A percentile compares a stretch with the other conserved stretches of the same genome.
These are phyloP conservation scores for Gossypium thurberi DNA, from an alignment of 345 rosid species.

Conservation along the genomic window DNA sequence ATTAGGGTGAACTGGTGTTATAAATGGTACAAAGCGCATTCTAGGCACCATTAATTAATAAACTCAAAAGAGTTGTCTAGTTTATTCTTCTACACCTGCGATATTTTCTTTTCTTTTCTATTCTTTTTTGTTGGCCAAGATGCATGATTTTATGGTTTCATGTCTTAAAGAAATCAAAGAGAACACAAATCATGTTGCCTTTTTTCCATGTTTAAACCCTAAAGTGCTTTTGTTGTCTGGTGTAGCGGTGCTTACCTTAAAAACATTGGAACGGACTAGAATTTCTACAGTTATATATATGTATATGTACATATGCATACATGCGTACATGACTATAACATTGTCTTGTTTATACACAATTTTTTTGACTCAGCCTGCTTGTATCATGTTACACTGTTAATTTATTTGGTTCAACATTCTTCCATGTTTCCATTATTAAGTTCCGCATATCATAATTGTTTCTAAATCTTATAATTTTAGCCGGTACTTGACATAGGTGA, in stretches of 20 bases:
- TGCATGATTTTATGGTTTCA: neutral
- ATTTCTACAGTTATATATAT: no score
- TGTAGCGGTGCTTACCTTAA: no score
- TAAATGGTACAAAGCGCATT: neutral
- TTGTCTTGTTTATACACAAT: no score
- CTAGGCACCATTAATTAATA: neutral
- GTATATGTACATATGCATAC: no score
- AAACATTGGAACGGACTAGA: no score
- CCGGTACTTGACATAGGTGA: slow-evolving; percentile 23
- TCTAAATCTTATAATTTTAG: neutral
- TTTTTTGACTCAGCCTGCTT: neutral
- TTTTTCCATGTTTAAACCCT: no score
- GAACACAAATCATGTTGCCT: neutral
- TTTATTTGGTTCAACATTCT: neutral
- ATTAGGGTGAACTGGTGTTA: neutral
- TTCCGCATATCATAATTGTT: neutral
- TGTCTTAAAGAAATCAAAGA: neutral
- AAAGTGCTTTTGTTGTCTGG: no score
- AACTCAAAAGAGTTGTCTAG: neutral
- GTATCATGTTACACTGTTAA: no score
- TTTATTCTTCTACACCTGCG: neutral
- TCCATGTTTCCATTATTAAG: neutral
- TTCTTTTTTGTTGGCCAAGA: neutral
- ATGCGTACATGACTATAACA: no score
- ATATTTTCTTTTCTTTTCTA: neutral